Conservation (phyloP, 192 early-diverging fungal species). For the Backusella australiensis region DNA sequence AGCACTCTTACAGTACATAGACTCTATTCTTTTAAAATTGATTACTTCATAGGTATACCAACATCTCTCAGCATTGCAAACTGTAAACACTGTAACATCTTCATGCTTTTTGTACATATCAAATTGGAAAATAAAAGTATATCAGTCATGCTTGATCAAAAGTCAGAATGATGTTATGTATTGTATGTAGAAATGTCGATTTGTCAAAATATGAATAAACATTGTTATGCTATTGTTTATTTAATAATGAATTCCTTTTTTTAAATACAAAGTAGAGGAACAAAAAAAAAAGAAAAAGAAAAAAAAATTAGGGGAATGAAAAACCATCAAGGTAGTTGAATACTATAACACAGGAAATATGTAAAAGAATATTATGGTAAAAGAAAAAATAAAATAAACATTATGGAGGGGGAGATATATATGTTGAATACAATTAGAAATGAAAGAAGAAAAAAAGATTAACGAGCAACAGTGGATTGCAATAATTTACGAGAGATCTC, state of each 20-base stretch:
- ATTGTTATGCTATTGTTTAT: neutral
- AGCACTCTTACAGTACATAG: too few relatives aligned
- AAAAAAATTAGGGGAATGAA: neutral
- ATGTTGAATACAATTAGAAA: conserved; percentile 9
- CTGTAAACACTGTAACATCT: too few relatives aligned
- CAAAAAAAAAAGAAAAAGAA: neutral
- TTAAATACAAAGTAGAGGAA: neutral
- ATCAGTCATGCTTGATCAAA: too few relatives aligned
- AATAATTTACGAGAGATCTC: conserved; percentile 11
- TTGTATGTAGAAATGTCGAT: too few relatives aligned
- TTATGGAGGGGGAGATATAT: neutral
- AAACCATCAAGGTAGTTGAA: conserved; percentile 8
- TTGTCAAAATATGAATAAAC: neutral
- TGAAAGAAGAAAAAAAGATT: neutral
- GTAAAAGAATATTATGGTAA: neutral
- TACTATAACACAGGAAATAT: conserved; percentile 5
- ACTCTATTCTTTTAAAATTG: too few relatives aligned
- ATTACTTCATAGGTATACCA: too few relatives aligned
- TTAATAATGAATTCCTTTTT: neutral
- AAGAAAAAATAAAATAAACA: neutral
- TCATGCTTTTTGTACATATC: too few relatives aligned
- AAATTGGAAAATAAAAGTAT: too few relatives aligned
- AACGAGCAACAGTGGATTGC: conserved; percentile 1
- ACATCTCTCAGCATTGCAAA: too few relatives aligned
- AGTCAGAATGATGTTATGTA: too few relatives aligned